Percentiles rank a stretch among this genome's conserved stretches.
Evolutionary conservation across 345 rosid genomes (phyloP).

Genomic region (Salix caprea): DNA sequence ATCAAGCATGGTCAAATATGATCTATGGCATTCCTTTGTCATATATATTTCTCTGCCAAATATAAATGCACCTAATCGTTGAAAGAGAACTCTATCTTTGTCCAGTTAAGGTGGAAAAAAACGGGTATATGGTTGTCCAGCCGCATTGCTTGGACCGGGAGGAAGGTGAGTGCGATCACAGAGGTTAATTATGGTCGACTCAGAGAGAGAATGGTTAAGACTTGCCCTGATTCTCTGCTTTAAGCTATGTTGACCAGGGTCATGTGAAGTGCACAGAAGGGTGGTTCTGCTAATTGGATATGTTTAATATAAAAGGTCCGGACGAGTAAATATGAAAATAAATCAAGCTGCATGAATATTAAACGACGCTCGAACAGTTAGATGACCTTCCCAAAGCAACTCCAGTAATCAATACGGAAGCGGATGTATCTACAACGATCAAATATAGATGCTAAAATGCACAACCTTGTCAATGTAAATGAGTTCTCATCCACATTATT

Average conservation of each 20-base stretch:
- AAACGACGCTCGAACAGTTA: too few relatives aligned
- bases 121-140: neutral
- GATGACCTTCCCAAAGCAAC: too few relatives aligned
- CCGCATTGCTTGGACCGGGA: neutral
- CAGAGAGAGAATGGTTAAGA: neutral
- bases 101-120: neutral
- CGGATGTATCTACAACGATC: too few relatives aligned
- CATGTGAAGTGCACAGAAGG: neutral
- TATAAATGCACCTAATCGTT: neutral
- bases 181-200: neutral
- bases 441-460: neutral
- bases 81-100: neutral
- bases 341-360: too few relatives aligned
- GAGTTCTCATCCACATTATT: conserved; percentile 5
- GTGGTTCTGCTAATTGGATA: neutral
- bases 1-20: neutral
- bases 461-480: neutral
- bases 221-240: neutral
- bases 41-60: neutral
- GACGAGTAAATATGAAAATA: too few relatives aligned
- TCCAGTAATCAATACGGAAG: too few relatives aligned
- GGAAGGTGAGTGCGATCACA: neutral
- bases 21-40: neutral
- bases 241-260: neutral
- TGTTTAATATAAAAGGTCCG: too few relatives aligned